Evolutionary conservation across 2,329 filamentous ascomycete species (phyloP).

Genomic region (Zymoseptoria pseudotritici): DNA sequence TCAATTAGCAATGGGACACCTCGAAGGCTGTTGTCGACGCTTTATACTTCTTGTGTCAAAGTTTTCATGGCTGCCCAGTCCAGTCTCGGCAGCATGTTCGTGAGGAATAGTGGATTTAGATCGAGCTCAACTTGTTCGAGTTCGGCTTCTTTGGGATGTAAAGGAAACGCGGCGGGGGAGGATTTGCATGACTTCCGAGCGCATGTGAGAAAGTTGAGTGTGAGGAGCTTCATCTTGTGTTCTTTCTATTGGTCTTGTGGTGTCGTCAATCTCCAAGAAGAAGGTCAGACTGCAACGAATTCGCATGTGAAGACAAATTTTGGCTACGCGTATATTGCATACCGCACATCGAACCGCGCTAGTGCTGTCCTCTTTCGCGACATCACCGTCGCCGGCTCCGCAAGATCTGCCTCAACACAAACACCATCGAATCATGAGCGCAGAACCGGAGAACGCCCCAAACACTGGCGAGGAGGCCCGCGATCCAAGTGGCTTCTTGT

Average conservation of each 20-base stretch:
- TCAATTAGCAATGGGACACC: background rate
- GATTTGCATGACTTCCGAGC: constrained; percentile 92
- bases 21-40: background rate
- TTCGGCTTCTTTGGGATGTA: constrained; percentile 88
- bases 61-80: constrained; percentile 78
- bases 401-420: background rate
- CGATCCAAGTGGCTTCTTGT: constrained; percentile 87
- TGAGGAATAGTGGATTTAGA: constrained; percentile 70
- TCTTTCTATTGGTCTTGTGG: background rate
- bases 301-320: background rate
- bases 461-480: constrained; percentile 55
- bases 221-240: constrained; percentile 79
- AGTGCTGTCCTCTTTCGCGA: background rate
- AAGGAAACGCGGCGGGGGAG: constrained; percentile 69
- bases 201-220: constrained; percentile 93
- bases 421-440: constrained; percentile 11
- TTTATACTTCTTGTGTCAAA: constrained; percentile 65
- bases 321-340: background rate
- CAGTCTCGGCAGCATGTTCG: constrained; percentile 77
- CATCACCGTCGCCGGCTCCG: background rate
- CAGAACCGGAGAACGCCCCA: constrained; percentile 32
- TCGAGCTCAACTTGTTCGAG: constrained; percentile 79
- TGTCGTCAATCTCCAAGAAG: background rate
- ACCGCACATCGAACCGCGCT: background rate
- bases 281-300: background rate